These are phyloP conservation scores for Peniophora sp. DNA, from an alignment of 1,284 basidiomycete species.

Conservation along the genomic window DNA sequence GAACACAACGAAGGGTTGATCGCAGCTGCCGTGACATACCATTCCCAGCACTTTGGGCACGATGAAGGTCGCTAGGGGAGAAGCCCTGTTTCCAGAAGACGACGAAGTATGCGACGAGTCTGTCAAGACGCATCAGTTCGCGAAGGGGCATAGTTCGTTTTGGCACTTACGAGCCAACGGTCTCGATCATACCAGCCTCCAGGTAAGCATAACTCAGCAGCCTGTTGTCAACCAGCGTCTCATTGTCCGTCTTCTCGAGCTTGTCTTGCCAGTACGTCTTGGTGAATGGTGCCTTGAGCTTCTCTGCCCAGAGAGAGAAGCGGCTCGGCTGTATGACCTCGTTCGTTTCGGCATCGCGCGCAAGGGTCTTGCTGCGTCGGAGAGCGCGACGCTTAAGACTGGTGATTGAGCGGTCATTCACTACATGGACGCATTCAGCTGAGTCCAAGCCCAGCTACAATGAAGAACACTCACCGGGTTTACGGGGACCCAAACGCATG, in stretches of 20 bases:
- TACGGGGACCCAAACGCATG: constrained; percentile 61
- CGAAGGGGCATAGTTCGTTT: not conserved
- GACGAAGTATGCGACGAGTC: constrained; percentile 55
- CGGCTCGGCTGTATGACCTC: constrained; percentile 34
- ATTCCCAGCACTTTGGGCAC: constrained; percentile 35
- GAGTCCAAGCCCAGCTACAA: not conserved
- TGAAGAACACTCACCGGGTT: constrained; percentile 35
- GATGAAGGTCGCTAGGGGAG: constrained; percentile 44
- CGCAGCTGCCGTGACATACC: constrained; percentile 16
- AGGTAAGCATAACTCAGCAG: constrained; percentile 63
- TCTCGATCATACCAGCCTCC: constrained; percentile 57
- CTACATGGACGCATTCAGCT: constrained; percentile 17
- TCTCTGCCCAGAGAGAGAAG: constrained; percentile 27
- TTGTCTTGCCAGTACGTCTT: constrained; percentile 52
- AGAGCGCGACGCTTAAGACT: constrained; percentile 50
- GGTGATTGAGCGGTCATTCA: constrained; percentile 49
- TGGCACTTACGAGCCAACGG: constrained; percentile 36
- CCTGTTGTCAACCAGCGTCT: constrained; percentile 52
- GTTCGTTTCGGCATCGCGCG: constrained; percentile 47
- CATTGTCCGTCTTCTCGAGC: constrained; percentile 44
- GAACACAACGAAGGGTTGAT: not conserved
- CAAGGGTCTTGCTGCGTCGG: constrained; percentile 47
- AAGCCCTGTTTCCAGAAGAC: constrained; percentile 60
- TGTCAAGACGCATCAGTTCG: constrained; percentile 13
- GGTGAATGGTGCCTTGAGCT: constrained; percentile 46